phyloP scores from a whole-genome alignment of 306 rosid species.

The Cucumis cinereus region DNA sequence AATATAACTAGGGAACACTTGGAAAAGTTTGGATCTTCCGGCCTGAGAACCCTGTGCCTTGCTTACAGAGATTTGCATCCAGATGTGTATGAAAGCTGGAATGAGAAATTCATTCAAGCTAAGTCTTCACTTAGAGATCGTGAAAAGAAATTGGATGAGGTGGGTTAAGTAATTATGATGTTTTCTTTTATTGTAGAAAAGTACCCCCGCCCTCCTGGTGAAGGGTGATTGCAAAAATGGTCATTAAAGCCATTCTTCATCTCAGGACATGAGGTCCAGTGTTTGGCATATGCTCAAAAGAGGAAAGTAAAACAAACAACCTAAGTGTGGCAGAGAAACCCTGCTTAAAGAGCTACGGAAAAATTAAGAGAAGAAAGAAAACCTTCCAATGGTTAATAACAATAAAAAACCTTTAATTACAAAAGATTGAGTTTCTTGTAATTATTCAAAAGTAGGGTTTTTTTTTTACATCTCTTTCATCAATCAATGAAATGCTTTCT shows the following conservation, averaged over 20 bases:
- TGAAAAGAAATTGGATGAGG: constrained; percentile 97
- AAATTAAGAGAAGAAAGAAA: not conserved
- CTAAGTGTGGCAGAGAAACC: not conserved
- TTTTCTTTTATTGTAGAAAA: not conserved
- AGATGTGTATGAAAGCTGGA: constrained; percentile 78
- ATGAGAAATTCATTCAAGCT: constrained; percentile 85
- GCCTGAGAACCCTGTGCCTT: constrained; percentile 85
- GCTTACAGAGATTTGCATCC: constrained; percentile 77
- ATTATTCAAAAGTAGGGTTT: too few species aligned
- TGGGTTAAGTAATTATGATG: constrained; percentile 16
- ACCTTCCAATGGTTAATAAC: not conserved
- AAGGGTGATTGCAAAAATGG: not conserved
- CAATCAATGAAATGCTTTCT: not conserved
- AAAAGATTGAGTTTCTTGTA: not conserved
- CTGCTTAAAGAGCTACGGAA: not conserved
- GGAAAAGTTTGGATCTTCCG: constrained; percentile 82
- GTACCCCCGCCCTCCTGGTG: not conserved
- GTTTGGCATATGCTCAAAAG: not conserved
- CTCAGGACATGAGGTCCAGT: not conserved
- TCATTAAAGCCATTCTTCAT: not conserved
- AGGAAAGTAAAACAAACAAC: not conserved
- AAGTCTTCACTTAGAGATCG: constrained; percentile 87
- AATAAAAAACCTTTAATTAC: not conserved
- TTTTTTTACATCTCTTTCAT: not conserved
- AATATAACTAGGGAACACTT: constrained; percentile 64